Evolutionary conservation across 768 basidiomycete species (phyloP).

Genomic region (Hypholoma fasciculare): DNA sequence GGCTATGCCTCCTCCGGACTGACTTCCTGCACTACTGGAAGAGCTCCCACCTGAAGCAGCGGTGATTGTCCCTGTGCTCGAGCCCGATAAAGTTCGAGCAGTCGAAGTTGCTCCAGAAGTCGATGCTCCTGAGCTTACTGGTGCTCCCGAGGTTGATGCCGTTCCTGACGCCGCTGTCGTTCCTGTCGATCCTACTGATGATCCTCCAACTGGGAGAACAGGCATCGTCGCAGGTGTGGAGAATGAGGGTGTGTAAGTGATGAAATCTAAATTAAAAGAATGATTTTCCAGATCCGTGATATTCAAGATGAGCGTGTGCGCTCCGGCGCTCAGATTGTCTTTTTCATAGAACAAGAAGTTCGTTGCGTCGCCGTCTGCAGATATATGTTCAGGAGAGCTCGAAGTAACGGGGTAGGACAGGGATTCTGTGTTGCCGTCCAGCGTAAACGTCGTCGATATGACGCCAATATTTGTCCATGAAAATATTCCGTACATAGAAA

Average conservation of each 20-base stretch:
- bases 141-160: background rate
- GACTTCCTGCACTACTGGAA: too few species aligned
- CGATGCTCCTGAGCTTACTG: background rate
- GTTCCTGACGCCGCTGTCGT: background rate
- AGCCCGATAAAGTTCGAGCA: background rate
- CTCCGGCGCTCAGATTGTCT: conserved; percentile 14
- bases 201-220: conserved; percentile 1
- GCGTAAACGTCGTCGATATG: conserved; percentile 22
- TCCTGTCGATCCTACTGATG: background rate
- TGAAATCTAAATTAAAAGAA: conserved; percentile 25
- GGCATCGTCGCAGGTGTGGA: conserved; percentile 15
- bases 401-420: conserved; percentile 19
- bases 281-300: conserved; percentile 18
- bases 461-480: conserved; percentile 22
- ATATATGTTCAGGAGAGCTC: conserved; percentile 11
- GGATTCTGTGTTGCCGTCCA: conserved; percentile 18
- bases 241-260: conserved; percentile 26
- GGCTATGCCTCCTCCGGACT: too few species aligned
- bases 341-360: conserved; percentile 24
- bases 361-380: conserved; percentile 16
- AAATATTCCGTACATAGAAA: conserved; percentile 24
- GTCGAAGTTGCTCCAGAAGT: background rate
- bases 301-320: conserved; percentile 22
- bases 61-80: too few species aligned
- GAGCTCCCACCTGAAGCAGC: too few species aligned